Evolutionary conservation across 257 asterid species (phyloP).

Genomic region (Verbena officinalis): DNA sequence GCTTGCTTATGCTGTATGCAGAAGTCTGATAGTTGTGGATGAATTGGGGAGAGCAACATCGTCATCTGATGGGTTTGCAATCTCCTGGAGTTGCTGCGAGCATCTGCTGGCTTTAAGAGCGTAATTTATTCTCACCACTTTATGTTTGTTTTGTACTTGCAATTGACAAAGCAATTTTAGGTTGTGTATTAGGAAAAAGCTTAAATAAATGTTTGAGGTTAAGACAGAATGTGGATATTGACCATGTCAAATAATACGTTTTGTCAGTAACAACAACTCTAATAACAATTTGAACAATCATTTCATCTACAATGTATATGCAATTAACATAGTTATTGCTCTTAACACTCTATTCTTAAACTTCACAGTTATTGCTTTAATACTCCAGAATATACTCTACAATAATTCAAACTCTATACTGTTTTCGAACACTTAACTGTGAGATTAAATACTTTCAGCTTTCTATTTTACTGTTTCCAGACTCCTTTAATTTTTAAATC

Average conservation of each 20-base stretch:
- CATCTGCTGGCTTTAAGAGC: conserved; percentile 84
- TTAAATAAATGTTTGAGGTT: neutral
- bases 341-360: conserved; percentile 2
- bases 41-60: conserved; percentile 99
- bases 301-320: neutral
- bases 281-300: neutral
- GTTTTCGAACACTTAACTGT: no score
- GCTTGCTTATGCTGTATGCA: conserved; percentile 43
- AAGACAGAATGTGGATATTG: conserved; percentile 8
- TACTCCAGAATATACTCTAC: no score
- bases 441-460: neutral
- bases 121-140: conserved; percentile 44
- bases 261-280: neutral
- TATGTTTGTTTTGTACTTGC: conserved; percentile 2
- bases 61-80: conserved; percentile 96
- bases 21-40: conserved; percentile 94
- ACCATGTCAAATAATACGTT: neutral
- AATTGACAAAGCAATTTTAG: conserved; percentile 1
- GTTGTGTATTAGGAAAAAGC: neutral
- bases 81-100: conserved; percentile 98
- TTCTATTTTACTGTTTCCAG: no score
- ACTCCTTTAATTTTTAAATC: no score
- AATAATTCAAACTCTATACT: no score
- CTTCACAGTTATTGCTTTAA: neutral
- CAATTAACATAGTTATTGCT: neutral